phyloP scores from a whole-genome alignment of 495 filamentous ascomycete genomes.

The Talaromyces ruber region DNA sequence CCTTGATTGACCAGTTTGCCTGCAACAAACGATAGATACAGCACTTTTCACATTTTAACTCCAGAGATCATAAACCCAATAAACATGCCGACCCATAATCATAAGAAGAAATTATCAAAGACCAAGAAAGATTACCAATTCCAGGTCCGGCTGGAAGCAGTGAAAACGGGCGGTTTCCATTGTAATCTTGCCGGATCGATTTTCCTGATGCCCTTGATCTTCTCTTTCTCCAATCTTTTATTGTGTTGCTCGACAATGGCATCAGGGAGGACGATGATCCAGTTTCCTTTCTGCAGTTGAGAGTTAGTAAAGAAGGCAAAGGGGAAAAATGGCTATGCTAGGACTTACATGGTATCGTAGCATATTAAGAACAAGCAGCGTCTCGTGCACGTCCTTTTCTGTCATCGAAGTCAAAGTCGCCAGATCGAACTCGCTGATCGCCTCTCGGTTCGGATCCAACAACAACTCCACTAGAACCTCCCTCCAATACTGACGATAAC shows the following conservation, averaged over 20 bases:
- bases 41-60: not conserved
- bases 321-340: not conserved
- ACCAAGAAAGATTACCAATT: conserved; percentile 59
- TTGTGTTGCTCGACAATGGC: conserved; percentile 71
- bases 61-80: not conserved
- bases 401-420: conserved; percentile 82
- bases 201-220: conserved; percentile 60
- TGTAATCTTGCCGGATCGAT: conserved; percentile 72
- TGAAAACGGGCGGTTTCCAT: conserved; percentile 96
- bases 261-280: conserved; percentile 80
- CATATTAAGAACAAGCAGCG: conserved; percentile 87
- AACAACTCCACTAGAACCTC: conserved; percentile 84
- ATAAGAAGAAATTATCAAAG: conserved; percentile 4
- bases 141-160: conserved; percentile 82
- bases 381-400: conserved; percentile 88
- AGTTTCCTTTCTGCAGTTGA: conserved; percentile 65
- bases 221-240: conserved; percentile 65
- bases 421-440: conserved; percentile 74
- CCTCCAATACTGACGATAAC: conserved; percentile 94
- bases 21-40: not conserved
- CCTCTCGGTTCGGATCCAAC: conserved; percentile 48
- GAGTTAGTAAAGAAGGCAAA: conserved; percentile 14
- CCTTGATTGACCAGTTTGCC: not conserved
- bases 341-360: conserved; percentile 67
- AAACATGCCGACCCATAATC: not conserved